Evolutionary conservation across 176 grass and related monocot species (phyloP).

Genomic region (Musa schizocarpa): DNA sequence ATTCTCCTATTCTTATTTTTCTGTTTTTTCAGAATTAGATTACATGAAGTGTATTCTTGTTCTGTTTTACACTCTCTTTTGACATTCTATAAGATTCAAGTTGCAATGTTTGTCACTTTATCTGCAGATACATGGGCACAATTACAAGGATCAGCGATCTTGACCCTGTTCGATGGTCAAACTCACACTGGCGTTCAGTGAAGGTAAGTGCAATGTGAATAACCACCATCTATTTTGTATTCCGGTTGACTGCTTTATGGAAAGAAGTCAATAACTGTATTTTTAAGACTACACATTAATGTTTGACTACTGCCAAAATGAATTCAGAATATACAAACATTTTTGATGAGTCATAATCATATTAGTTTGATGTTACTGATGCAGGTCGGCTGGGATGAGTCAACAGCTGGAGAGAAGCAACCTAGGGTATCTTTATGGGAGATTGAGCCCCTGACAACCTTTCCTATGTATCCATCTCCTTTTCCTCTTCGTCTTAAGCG

Average conservation of each 20-base stretch:
- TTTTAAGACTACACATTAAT: not conserved
- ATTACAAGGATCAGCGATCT: conserved; percentile 97
- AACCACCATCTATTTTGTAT: not conserved
- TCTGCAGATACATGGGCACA: conserved; percentile 92
- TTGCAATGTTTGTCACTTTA: not conserved
- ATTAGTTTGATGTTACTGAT: conserved; percentile 5
- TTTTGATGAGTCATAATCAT: not conserved
- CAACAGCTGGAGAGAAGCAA: conserved; percentile 37
- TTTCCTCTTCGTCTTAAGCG: conserved; percentile 95
- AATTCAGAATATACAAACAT: not conserved
- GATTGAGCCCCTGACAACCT: conserved; percentile 55
- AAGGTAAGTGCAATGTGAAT: conserved; percentile 42
- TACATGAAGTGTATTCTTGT: not conserved
- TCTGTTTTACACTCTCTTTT: too few species aligned
- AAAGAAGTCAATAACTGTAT: not conserved
- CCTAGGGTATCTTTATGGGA: conserved; percentile 39
- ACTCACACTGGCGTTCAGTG: conserved; percentile 95
- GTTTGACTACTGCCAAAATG: too few species aligned
- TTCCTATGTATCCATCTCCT: conserved; percentile 87
- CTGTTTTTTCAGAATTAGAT: conserved; percentile 1
- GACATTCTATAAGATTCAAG: not conserved
- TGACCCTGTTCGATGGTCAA: conserved; percentile 79
- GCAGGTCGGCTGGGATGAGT: conserved; percentile 99
- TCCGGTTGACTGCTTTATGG: not conserved
- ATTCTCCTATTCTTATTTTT: not conserved